phyloP scores from a whole-genome alignment of 129 eudicot genomes.

The Flaveria ramosissima region DNA sequence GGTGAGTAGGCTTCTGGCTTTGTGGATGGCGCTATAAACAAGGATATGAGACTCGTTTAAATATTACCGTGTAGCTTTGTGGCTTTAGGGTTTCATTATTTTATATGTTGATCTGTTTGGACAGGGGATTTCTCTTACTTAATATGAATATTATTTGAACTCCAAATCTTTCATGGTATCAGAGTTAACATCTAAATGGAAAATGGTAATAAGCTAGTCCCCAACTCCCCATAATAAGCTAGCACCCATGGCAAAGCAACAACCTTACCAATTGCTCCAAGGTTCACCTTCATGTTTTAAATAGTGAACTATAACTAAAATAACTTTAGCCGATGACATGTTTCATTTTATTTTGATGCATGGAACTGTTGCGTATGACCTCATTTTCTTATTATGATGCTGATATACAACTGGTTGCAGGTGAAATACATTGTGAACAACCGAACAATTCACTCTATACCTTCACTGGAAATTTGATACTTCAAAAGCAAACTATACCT shows the following conservation, averaged over 20 bases:
- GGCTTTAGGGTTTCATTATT: too few species aligned
- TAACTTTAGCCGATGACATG: neutral
- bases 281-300: neutral
- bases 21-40: too few species aligned
- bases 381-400: conserved; percentile 20
- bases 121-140: too few species aligned
- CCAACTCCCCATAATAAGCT: neutral
- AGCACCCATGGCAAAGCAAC: conserved; percentile 2
- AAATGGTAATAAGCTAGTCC: neutral
- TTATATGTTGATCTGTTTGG: too few species aligned
- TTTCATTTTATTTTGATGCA: conserved; percentile 7
- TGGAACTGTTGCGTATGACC: neutral
- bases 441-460: conserved; percentile 97
- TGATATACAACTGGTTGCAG: conserved; percentile 48
- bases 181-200: neutral
- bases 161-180: neutral
- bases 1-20: too few species aligned
- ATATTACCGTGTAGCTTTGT: too few species aligned
- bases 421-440: conserved; percentile 98
- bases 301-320: neutral
- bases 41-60: too few species aligned
- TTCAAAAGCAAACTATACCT: conserved; percentile 89
- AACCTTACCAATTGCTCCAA: neutral
- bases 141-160: neutral
- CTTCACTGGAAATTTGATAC: conserved; percentile 90